Conservation (phyloP, 2,329 filamentous ascomycete genomes). For the Nectriaceae sp. region DNA sequence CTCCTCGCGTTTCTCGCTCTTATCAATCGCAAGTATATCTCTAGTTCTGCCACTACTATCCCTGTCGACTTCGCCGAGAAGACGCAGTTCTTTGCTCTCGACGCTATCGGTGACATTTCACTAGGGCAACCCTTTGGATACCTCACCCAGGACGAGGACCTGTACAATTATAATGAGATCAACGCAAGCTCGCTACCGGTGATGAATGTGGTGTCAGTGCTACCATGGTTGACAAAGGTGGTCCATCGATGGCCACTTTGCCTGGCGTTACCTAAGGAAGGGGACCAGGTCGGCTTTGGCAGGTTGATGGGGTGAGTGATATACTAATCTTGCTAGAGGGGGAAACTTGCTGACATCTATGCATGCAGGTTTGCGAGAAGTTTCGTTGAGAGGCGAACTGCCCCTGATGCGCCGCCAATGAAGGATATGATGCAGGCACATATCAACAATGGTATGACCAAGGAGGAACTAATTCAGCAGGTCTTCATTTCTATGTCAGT, state of each 20-base stretch:
- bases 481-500: slow-evolving; percentile 42
- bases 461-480: slow-evolving; percentile 39
- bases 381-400: slow-evolving; percentile 24
- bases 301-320: slow-evolving; percentile 38
- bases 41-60: slow-evolving; percentile 32
- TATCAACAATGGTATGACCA: slow-evolving; percentile 38
- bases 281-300: slow-evolving; percentile 41
- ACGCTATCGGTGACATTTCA: slow-evolving; percentile 54
- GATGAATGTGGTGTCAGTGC: slow-evolving; percentile 39
- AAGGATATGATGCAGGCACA: slow-evolving; percentile 44
- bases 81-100: slow-evolving; percentile 54
- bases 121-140: slow-evolving; percentile 56
- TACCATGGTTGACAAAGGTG: slow-evolving; percentile 38
- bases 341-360: slow-evolving; percentile 1
- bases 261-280: slow-evolving; percentile 36
- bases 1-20: slow-evolving; percentile 43
- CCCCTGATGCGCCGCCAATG: slow-evolving; percentile 17
- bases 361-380: slow-evolving; percentile 16
- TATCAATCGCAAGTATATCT: slow-evolving; percentile 50
- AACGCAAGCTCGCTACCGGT: slow-evolving; percentile 41
- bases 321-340: not conserved
- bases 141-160: slow-evolving; percentile 49
- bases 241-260: slow-evolving; percentile 40
- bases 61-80: slow-evolving; percentile 52
- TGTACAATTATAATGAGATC: slow-evolving; percentile 47